phyloP scores from a whole-genome alignment of 2,329 filamentous ascomycete genomes.

The Fusarium hainanense region DNA sequence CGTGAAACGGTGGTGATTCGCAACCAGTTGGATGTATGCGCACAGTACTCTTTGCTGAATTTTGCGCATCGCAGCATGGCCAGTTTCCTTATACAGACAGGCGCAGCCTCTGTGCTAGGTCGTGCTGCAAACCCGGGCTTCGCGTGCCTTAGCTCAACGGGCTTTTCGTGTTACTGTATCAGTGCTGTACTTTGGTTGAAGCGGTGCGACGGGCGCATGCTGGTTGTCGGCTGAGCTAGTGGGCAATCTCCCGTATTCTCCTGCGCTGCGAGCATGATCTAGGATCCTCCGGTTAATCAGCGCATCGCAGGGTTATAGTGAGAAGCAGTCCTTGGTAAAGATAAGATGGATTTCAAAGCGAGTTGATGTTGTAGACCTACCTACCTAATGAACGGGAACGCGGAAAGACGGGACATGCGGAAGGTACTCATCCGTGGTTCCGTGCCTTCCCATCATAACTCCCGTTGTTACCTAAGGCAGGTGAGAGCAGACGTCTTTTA shows the following conservation, averaged over 20 bases:
- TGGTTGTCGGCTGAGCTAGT: not conserved
- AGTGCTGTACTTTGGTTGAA: conserved; percentile 1
- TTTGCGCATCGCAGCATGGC: conserved; percentile 16
- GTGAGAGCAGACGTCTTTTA: not conserved
- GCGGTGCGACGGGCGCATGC: not conserved
- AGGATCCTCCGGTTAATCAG: not conserved
- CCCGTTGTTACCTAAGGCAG: not conserved
- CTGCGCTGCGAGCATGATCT: not conserved
- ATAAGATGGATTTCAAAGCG: not conserved
- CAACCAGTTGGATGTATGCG: conserved; percentile 2
- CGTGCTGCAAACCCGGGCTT: conserved; percentile 24
- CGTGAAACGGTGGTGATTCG: conserved; percentile 27
- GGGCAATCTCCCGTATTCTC: conserved; percentile 9
- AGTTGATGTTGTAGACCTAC: not conserved
- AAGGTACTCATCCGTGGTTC: conserved; percentile 26
- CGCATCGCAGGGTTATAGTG: not conserved
- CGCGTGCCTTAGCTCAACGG: conserved; percentile 19
- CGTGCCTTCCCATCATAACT: not conserved
- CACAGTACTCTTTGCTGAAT: conserved; percentile 16
- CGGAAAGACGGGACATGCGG: conserved; percentile 33
- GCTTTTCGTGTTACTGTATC: not conserved
- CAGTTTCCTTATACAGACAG: conserved; percentile 33
- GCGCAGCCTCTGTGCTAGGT: conserved; percentile 23
- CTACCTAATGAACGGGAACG: not conserved
- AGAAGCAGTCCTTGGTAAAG: not conserved